Evolutionary conservation across 257 asterid genomes (phyloP).

Genomic region (Echium plantagineum): DNA sequence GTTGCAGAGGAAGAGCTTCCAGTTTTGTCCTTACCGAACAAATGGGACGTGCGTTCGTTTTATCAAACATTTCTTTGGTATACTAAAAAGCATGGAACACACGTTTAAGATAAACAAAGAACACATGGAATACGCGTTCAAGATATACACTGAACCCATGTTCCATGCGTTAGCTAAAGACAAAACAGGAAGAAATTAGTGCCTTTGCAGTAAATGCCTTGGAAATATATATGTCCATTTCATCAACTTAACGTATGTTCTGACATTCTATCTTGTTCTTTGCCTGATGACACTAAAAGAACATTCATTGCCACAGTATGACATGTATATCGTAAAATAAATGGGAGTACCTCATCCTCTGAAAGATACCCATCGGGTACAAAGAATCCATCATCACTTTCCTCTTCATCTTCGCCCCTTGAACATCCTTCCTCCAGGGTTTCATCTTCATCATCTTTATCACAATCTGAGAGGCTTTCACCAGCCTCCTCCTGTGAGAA

Average conservation of each 20-base stretch:
- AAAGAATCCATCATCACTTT: conserved; percentile 84
- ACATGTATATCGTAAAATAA: neutral
- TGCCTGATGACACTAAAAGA: neutral
- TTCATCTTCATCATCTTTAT: conserved; percentile 70
- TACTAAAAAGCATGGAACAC: too few relatives aligned
- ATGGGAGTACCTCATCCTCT: conserved; percentile 61
- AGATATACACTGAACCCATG: too few relatives aligned
- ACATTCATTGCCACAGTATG: neutral
- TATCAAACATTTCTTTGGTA: too few relatives aligned
- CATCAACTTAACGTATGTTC: too few relatives aligned
- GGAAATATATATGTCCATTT: too few relatives aligned
- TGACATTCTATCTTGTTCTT: neutral
- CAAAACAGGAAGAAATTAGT: too few relatives aligned
- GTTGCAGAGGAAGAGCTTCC: neutral
- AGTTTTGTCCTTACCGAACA: too few relatives aligned
- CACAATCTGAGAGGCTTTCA: conserved; percentile 90
- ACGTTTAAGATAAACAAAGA: too few relatives aligned
- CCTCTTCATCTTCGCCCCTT: conserved; percentile 65
- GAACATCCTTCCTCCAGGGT: conserved; percentile 39
- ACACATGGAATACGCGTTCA: too few relatives aligned
- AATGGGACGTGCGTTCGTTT: too few relatives aligned
- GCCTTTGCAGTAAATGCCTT: too few relatives aligned
- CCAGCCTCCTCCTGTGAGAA: conserved; percentile 87
- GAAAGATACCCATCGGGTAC: conserved; percentile 99
- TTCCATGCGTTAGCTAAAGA: too few relatives aligned